Percentiles rank a stretch among this genome's conserved stretches.
Conservation (phyloP, 768 basidiomycete genomes). For the Psilocybe cubensis region DNA sequence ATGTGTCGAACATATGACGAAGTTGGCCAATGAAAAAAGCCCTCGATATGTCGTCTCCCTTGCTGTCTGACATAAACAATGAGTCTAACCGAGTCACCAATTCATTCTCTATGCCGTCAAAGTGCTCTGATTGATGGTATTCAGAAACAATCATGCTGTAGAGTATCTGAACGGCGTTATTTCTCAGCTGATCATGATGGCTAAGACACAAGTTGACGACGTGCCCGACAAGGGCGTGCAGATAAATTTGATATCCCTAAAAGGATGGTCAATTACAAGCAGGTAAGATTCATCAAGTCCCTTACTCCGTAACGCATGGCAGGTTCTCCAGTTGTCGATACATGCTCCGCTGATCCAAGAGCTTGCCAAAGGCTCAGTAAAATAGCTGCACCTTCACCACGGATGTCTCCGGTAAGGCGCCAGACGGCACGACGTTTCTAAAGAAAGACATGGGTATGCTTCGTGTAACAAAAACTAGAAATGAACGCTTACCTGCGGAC, state of each 20-base stretch:
- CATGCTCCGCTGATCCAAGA: conserved; percentile 74
- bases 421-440: conserved; percentile 95
- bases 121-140: conserved; percentile 82
- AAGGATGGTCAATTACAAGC: conserved; percentile 1
- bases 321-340: conserved; percentile 52
- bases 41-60: conserved; percentile 88
- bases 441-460: background rate
- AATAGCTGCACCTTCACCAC: conserved; percentile 87
- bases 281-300: conserved; percentile 3
- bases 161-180: conserved; percentile 88
- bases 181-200: conserved; percentile 91
- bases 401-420: conserved; percentile 94
- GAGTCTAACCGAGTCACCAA: conserved; percentile 89
- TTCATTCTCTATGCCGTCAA: conserved; percentile 90
- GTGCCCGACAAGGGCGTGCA: conserved; percentile 84
- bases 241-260: conserved; percentile 83
- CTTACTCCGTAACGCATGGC: conserved; percentile 74
- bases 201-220: conserved; percentile 93
- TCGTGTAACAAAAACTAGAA: background rate
- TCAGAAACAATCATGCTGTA: conserved; percentile 96
- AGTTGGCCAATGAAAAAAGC: conserved; percentile 93
- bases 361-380: conserved; percentile 84
- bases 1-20: conserved; percentile 85
- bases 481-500: conserved; percentile 69
- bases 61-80: conserved; percentile 91